Evolutionary conservation across 176 grass and related monocot species (phyloP), one percentile per base, ranked within the genome.

Genomic region (Aegilops sharonensis): DNA sequence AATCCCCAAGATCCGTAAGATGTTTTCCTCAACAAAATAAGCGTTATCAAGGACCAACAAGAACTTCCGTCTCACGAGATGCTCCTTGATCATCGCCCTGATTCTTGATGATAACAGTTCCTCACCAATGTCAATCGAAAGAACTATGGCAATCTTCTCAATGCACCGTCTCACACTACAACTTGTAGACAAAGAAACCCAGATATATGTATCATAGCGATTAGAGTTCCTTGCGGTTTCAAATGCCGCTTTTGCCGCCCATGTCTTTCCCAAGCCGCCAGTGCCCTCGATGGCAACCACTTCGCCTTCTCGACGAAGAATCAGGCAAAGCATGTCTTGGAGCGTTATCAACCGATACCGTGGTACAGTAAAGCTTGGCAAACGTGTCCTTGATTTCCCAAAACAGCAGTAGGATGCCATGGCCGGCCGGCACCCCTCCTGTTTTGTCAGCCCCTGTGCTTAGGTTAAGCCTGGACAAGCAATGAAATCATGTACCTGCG

Each of bases 31-130:
- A 0, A 79, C 66, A 37, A 90, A 90, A 86, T 82, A 90, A 90
- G 59, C 66, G 68, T 90, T 87, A 21, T 89, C 88, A 5, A 89
- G 34, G 73, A 89, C 88, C 47, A 89, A 3, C 5, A 89, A 14
- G 61, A 89, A 89, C 67, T 47, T 90, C 0, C 31, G 11, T 54
- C 0, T 10, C 4, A 6, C 36, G 21, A 89, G 87, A 72, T 77
- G 30, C 31, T 82, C 79, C 43, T 57, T 13, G 4, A 89, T 80
- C 29, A 9, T 32, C 3, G 20, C 12, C 8, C 4, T 84, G 3
- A 9, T 73, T 65, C 17, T 66, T 11, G 64, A 45, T 3, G 50
- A 3, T 31, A 34, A 66, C 2, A 89, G 17, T 1, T 32, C 21
- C 3, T 40, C 8, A 3, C 67, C 27, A 1, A 9, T 57, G 17